Base-by-base conservation (phyloP, 352 stramenopile genomes). In the Globisporangium acanthophoron region DNA sequence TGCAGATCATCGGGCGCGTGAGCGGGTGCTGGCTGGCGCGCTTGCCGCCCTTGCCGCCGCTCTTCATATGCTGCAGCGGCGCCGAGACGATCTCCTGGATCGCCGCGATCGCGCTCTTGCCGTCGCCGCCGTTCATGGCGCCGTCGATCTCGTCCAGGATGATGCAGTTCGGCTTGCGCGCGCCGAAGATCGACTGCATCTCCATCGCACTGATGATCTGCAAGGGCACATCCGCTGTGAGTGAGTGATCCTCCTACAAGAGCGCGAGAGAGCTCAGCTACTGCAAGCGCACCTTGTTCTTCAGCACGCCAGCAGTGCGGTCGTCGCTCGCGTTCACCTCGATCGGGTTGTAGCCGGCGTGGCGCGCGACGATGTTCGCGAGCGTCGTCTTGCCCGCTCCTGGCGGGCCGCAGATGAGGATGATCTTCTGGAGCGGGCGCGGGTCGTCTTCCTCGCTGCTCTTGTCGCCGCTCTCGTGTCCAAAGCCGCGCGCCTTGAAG, bases 291-390 rank as follows among this genome's bases (percentile, higher is more conserved):
- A 98, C 76, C 58, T 96, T 95, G 66, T 98, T 95, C 56, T 80
- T 88, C 5, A 99, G 68, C 13, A 96, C 88, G 5, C 78, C 73
- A 8, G 87, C 90, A 0, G 96, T 98, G 58, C 97, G 82, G 69
- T 99, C 97, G 72, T 99, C 97, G 39, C 91, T 98, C 39, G 96
- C 97, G 74, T 99, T 99, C 8, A 99, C 80, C 75, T 99, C 97
- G 45, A 99, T 87, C 0, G 94, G 87, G 48, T 97, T 93, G 77
- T 99, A 99, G 5, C 97, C 97, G n/a, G 91, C 91, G 66, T 99
- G 94, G 37, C 76, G 77, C 8, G 96, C 97, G 20, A 98, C 78
- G 48, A 99, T 96, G 61, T 98, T 97, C 9, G 96, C 97, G 45
- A 99, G 71, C 13, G 96, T 99, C 2, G 96, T 99, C 72, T 99